Conservation (phyloP, 805 yeast species). For the Candida gorgasii region DNA sequence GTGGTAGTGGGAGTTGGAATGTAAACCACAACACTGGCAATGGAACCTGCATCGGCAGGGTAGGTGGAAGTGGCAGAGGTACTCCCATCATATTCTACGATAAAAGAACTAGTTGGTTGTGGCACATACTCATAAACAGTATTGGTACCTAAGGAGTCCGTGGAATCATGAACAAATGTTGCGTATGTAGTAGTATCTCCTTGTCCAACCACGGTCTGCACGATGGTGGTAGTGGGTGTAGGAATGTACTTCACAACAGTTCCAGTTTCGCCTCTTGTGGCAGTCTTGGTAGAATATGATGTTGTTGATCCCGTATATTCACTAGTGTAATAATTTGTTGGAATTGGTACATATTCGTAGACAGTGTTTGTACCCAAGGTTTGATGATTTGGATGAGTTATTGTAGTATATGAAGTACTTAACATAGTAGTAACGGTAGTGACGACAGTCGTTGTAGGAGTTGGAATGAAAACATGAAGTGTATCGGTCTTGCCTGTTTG, state of each 20-base stretch:
- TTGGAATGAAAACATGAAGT: neutral
- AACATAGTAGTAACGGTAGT: neutral
- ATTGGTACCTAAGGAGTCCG: neutral
- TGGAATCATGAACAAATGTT: neutral
- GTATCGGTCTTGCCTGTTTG: neutral
- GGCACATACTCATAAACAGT: neutral
- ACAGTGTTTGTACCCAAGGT: neutral
- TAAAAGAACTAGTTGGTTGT: neutral
- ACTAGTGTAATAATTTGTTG: neutral
- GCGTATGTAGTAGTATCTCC: neutral
- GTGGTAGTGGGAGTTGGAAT: neutral
- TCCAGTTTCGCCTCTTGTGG: neutral
- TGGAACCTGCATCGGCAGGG: neutral
- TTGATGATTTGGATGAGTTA: neutral
- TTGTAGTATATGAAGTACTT: neutral
- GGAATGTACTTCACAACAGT: neutral
- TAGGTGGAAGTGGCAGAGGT: neutral
- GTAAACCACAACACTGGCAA: neutral
- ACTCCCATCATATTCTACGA: neutral
- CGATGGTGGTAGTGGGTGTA: neutral
- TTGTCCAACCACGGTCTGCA: too few relatives aligned
- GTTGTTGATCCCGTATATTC: neutral
- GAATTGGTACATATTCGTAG: neutral
- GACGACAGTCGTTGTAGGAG: neutral
- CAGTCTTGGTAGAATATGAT: neutral